Conservation (phyloP, 2,329 filamentous ascomycete species). For the Botrytis hyacinthi region DNA sequence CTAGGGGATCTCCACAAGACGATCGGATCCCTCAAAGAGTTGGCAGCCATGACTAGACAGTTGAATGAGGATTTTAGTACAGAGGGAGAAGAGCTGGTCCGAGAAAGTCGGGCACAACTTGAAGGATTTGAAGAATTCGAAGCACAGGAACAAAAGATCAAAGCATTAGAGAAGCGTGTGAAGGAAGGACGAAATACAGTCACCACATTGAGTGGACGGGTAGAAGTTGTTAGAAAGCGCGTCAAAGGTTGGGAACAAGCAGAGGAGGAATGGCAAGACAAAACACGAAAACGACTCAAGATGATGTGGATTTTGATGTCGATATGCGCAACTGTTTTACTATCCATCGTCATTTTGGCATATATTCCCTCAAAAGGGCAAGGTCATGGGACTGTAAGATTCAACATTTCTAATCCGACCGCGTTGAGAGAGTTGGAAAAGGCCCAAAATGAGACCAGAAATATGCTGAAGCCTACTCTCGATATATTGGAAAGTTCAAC, state of each 20-base stretch:
- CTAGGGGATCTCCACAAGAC: conserved; percentile 62
- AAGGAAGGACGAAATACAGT: conserved; percentile 58
- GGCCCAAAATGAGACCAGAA: conserved; percentile 27
- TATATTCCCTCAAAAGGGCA: conserved; percentile 24
- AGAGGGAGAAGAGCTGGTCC: conserved; percentile 58
- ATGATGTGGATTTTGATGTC: conserved; percentile 61
- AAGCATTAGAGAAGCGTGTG: conserved; percentile 60
- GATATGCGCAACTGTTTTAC: conserved; percentile 44
- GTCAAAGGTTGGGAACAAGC: conserved; percentile 67
- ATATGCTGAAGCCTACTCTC: conserved; percentile 22
- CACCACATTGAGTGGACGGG: conserved; percentile 56
- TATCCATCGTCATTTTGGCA: conserved; percentile 44
- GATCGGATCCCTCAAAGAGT: conserved; percentile 61
- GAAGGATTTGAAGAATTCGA: conserved; percentile 61
- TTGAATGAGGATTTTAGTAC: conserved; percentile 58
- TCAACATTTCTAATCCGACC: conserved; percentile 26
- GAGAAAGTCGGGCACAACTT: conserved; percentile 55
- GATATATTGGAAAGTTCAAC: conserved; percentile 25
- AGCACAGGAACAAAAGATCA: conserved; percentile 62
- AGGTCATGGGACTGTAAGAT: conserved; percentile 17
- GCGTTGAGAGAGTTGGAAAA: conserved; percentile 28
- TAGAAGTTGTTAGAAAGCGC: conserved; percentile 60
- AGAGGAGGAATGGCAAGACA: conserved; percentile 67
- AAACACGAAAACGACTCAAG: conserved; percentile 60
- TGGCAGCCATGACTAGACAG: conserved; percentile 60